A percentile compares a stretch with the other conserved stretches of the same genome.
Evolutionary conservation across 2,329 filamentous ascomycete species (phyloP).

Genomic region (Aspergillus chevalieri): DNA sequence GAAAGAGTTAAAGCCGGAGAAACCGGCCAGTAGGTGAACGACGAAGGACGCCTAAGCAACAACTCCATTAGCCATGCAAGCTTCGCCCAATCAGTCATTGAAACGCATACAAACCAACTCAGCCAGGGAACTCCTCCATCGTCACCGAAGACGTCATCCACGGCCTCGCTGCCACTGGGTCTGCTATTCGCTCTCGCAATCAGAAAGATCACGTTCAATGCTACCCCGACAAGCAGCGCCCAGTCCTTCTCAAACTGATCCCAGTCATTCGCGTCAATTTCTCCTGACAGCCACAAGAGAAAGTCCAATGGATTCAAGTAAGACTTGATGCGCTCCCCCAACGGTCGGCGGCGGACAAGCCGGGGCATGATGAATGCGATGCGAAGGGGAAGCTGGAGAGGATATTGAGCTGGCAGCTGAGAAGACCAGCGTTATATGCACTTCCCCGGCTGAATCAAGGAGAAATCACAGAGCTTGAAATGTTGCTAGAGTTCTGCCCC

Average conservation of each 20-base stretch:
- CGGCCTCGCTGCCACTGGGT: constrained; percentile 43
- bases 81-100: neutral
- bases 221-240: constrained; percentile 68
- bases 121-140: constrained; percentile 59
- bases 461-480: too few relatives aligned
- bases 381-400: neutral
- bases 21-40: constrained; percentile 60
- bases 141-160: constrained; percentile 82
- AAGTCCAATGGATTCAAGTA: constrained; percentile 84
- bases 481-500: too few relatives aligned
- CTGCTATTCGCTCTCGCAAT: constrained; percentile 73
- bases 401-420: neutral
- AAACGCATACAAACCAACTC: constrained; percentile 52
- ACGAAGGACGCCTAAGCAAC: constrained; percentile 57
- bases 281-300: constrained; percentile 83
- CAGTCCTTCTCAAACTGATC: constrained; percentile 69
- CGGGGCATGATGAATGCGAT: constrained; percentile 59
- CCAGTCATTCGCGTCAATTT: constrained; percentile 86
- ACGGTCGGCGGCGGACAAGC: constrained; percentile 73
- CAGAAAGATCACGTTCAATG: constrained; percentile 72
- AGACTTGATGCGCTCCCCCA: constrained; percentile 71
- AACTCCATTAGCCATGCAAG: constrained; percentile 7
- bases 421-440: neutral
- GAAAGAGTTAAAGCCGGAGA: constrained; percentile 69
- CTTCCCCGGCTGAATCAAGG: neutral